Conservation (phyloP, 352 stramenopile genomes). For the Globisporangium splendens region DNA sequence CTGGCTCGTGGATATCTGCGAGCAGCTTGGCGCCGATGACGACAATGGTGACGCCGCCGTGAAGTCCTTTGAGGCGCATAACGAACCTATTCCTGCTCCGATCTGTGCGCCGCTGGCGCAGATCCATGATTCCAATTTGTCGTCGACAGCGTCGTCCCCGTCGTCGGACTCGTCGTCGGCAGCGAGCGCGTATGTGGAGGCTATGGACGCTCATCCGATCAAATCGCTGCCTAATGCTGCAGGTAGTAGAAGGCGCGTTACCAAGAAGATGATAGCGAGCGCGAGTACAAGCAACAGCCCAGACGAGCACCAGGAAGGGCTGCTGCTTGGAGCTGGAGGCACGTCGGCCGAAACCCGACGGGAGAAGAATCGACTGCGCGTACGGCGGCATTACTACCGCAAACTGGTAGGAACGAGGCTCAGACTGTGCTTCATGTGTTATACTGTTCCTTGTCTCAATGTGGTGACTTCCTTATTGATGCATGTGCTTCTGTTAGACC, state of each 20-base stretch:
- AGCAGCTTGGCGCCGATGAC: conserved; percentile 8
- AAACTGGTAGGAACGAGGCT: conserved; percentile 5
- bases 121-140: neutral
- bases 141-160: conserved; percentile 3
- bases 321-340: neutral
- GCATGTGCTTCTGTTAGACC: neutral
- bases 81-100: neutral
- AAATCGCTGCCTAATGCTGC: neutral
- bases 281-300: neutral
- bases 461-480: neutral
- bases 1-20: conserved; percentile 18
- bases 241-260: neutral
- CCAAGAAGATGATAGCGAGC: conserved; percentile 1
- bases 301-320: neutral
- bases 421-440: no score
- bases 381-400: conserved; percentile 20
- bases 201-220: neutral
- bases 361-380: conserved; percentile 19
- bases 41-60: neutral
- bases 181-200: neutral
- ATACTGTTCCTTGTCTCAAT: no score
- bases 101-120: neutral
- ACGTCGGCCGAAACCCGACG: conserved; percentile 9
- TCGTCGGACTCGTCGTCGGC: conserved; percentile 12
- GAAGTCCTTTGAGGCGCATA: neutral